Evolutionary conservation across 805 yeast genomes (phyloP).

Genomic region (Kodamaea kaohsiungensis): DNA sequence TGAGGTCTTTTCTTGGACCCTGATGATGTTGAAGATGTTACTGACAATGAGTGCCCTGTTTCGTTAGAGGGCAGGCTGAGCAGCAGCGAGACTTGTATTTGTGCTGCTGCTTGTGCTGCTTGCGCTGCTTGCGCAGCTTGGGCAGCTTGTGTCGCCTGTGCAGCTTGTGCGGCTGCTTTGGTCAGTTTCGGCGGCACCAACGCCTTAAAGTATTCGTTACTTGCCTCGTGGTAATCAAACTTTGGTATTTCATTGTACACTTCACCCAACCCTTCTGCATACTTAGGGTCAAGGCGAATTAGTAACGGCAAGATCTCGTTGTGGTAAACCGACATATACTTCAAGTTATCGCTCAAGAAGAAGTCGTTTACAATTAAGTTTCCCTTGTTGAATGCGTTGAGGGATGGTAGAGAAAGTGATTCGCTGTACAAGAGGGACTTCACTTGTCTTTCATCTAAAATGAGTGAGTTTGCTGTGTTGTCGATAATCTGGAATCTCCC

Average conservation of each 20-base stretch:
- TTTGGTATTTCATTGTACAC: slow-evolving; percentile 33
- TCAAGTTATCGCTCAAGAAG: slow-evolving; percentile 34
- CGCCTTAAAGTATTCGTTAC: slow-evolving; percentile 27
- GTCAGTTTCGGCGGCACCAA: slow-evolving; percentile 18
- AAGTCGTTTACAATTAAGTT: slow-evolving; percentile 37
- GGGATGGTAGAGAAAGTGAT: slow-evolving; percentile 30
- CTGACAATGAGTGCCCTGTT: neutral
- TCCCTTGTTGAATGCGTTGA: slow-evolving; percentile 32
- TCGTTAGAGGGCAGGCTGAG: neutral
- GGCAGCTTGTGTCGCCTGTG: slow-evolving; percentile 9
- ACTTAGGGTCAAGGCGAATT: slow-evolving; percentile 26
- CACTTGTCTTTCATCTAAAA: slow-evolving; percentile 33
- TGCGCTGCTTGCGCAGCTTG: slow-evolving; percentile 7
- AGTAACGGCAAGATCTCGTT: slow-evolving; percentile 37
- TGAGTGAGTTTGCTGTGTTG: slow-evolving; percentile 20
- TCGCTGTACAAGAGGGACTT: slow-evolving; percentile 34
- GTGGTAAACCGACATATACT: slow-evolving; percentile 39
- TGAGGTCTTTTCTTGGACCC: slow-evolving; percentile 16
- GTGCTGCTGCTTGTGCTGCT: slow-evolving; percentile 4
- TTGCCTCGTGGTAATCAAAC: slow-evolving; percentile 32
- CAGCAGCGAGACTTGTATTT: neutral
- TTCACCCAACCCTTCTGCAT: slow-evolving; percentile 31
- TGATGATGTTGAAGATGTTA: neutral
- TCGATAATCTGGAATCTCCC: slow-evolving; percentile 38
- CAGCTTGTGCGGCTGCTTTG: slow-evolving; percentile 12